Base-by-base conservation (phyloP, 2,329 filamentous ascomycete genomes). In the Pseudocercospora fijiensis region DNA sequence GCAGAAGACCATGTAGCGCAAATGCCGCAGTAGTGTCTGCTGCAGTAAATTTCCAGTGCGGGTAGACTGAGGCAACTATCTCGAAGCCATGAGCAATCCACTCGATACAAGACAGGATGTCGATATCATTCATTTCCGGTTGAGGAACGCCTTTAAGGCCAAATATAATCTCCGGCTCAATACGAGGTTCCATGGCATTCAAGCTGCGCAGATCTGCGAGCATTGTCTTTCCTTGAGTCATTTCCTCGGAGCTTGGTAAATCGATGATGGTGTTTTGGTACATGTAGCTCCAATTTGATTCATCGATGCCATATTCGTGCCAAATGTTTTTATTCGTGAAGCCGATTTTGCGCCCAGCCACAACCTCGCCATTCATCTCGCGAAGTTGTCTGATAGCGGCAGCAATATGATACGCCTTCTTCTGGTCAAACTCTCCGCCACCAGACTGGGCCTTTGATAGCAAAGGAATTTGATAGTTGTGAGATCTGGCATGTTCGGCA, bases 21-120 rank as follows among this genome's bases (percentile, higher is more conserved):
- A 68, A 70, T 10, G 63, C 68, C 2, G 66, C 68, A 26, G 68
- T 70, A 2, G 66, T 64, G 33, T 70, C 68, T 1, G 65, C 65
- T 26, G 68, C 66, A 5, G 68, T 70, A 24, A 70, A 70, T 28
- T 65, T 68, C 68, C 68, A 70, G 43, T 67, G 66, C 8, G 68
- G 68, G 43, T 57, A 70, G 27, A 70, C 58, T 8, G 62, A 65
- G n/a, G 62, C 60, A 11, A 68, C 66, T 8, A 70, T 57, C 43
- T 70, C 68, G 27, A 67, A 67, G 1, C 68, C 68, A 58, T 70
- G 66, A 4, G 66, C 56, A 20, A 68, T 59, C 68, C 68, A 70
- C 10, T 66, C 66, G 9, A 68, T 58, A 28, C 64, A 67, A 9
- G 37, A 55, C 16, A 70, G 37, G 20, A 70, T 60, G n/a, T 69